Conservation (phyloP, 441 rosid species). For the Aleurites moluccanus region DNA sequence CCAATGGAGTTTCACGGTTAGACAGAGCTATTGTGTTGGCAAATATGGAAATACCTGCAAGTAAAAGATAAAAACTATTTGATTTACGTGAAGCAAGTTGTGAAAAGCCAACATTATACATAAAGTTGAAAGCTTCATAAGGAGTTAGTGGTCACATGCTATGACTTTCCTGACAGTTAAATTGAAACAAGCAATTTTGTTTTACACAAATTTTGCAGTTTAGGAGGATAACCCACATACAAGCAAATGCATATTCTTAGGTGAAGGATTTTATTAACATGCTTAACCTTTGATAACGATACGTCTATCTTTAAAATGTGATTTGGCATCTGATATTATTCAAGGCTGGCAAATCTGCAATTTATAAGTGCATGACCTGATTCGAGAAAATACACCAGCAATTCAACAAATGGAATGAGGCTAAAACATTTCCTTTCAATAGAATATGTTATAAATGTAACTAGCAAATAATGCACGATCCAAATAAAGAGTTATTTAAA, state of each 20-base stretch:
- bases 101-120: not conserved
- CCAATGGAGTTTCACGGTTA: slow-evolving; percentile 47
- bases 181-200: not conserved
- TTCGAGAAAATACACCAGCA: too few relatives aligned
- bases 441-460: not conserved
- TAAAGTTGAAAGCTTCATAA: not conserved
- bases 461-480: not conserved
- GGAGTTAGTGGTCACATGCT: not conserved
- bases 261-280: not conserved
- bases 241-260: not conserved
- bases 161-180: not conserved
- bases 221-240: too few relatives aligned
- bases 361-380: not conserved
- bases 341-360: not conserved
- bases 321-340: not conserved
- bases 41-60: slow-evolving; percentile 47
- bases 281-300: not conserved
- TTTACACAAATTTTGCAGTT: too few relatives aligned
- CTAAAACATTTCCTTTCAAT: not conserved
- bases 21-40: slow-evolving; percentile 54
- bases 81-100: not conserved
- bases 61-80: slow-evolving; percentile 10
- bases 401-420: not conserved
- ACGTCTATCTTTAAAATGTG: not conserved
- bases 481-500: not conserved